Base-by-base conservation (phyloP, 352 stramenopile species). In the Pythium chondricola region DNA sequence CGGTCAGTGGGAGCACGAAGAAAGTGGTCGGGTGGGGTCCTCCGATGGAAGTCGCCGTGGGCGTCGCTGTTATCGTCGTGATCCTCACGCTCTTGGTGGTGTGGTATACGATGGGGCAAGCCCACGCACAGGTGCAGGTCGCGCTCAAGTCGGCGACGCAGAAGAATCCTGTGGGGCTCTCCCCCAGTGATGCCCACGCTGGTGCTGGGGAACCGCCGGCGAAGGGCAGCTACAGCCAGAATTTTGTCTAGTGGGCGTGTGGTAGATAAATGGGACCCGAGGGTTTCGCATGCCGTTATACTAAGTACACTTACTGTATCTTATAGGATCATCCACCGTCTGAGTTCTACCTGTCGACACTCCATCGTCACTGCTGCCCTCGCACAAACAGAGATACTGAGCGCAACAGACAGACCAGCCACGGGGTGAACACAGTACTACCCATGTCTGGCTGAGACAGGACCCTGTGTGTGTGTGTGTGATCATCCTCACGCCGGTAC, bases 21-120 rank as follows among this genome's bases (percentile, higher is more conserved):
- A 42, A 48, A 21, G 35, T 60, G 10, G 35, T 38, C 2, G 51
- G 56, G 6, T 65, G 47, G 30, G 56, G 56, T 6, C 56, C 56
- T 18, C 56, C 56, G 9, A 56, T 65, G 44, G 38, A 42, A 20
- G 22, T 60, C 4, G 40, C 56, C 9, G 18, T 51, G 3, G 38
- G 31, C 20, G 21, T 58, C 18, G 55, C 55, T 6, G 48, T 36
- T 1, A 14, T 63, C 1, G 55, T 63, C 30, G 16, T 57, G 1
- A 17, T 48, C 5, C 32, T 63, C 21, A 58, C 55, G 36, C 20
- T 31, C 13, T 4, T 53, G 2, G 27, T 48, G 2, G 47, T 63
- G 13, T 63, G 38, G 32, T 18, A 36, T 10, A 26, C 47, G 6
- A 56, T 48, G 38, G 18, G 31, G 16, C 45, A 42, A 14, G 17